phyloP scores from a whole-genome alignment of 78 protist genomes.

The Planoprotostelium fungivorum region DNA sequence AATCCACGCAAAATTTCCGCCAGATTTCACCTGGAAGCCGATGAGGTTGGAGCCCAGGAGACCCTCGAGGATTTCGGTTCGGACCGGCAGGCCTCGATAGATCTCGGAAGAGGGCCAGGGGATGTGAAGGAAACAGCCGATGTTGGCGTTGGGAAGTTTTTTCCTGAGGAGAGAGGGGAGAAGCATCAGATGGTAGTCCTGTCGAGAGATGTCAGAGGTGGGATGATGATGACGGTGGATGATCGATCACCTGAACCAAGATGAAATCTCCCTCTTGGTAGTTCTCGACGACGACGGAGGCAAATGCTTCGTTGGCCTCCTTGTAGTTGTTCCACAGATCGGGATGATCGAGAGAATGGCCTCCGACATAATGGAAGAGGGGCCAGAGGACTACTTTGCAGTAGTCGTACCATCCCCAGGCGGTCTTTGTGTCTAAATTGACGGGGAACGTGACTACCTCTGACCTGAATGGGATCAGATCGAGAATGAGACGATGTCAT shows the following conservation, averaged over 20 bases:
- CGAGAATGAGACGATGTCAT: background rate
- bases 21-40: constrained; percentile 66
- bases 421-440: background rate
- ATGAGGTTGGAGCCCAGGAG: constrained; percentile 69
- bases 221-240: background rate
- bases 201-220: constrained; percentile 33
- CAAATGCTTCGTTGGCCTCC: constrained; percentile 54
- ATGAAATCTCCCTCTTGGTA: constrained; percentile 41
- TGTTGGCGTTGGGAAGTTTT: constrained; percentile 35
- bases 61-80: constrained; percentile 69
- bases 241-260: constrained; percentile 12
- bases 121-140: constrained; percentile 90
- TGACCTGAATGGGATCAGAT: background rate
- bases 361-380: constrained; percentile 71
- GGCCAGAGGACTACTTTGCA: constrained; percentile 83
- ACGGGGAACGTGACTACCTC: background rate
- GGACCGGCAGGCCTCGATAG: constrained; percentile 77
- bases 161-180: constrained; percentile 68
- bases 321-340: constrained; percentile 53
- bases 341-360: constrained; percentile 33
- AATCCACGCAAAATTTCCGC: background rate
- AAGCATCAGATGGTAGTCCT: constrained; percentile 91
- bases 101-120: constrained; percentile 88
- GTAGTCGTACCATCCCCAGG: constrained; percentile 38
- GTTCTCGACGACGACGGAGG: constrained; percentile 39